Conservation (phyloP, 2,329 filamentous ascomycete genomes). For the Gliomastix tumulicola region DNA sequence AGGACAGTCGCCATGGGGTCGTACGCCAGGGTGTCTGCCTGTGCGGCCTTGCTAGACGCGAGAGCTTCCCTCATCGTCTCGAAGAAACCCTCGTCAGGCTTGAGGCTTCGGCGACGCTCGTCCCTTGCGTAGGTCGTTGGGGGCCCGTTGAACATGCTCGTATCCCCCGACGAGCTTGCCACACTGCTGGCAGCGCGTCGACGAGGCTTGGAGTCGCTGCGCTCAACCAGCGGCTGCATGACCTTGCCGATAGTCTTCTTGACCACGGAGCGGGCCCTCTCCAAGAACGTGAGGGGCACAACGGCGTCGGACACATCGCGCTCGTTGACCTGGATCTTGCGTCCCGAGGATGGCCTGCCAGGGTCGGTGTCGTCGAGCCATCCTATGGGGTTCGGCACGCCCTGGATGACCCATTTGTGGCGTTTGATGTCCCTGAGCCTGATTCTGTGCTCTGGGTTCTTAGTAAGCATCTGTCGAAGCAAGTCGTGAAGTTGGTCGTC, state of each 20-base stretch:
- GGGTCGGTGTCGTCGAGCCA: constrained; percentile 98
- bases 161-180: constrained; percentile 55
- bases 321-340: constrained; percentile 86
- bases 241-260: constrained; percentile 61
- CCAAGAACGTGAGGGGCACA: constrained; percentile 79
- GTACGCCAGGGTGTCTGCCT: constrained; percentile 13
- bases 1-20: constrained; percentile 32
- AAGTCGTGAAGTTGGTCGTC: constrained; percentile 76
- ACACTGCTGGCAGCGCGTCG: constrained; percentile 54
- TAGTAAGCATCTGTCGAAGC: constrained; percentile 70
- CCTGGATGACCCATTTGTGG: constrained; percentile 83
- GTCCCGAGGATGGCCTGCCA: constrained; percentile 66
- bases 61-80: constrained; percentile 25
- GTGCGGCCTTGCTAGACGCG: constrained; percentile 3
- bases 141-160: constrained; percentile 30
- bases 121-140: constrained; percentile 43
- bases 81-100: constrained; percentile 48
- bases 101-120: constrained; percentile 44
- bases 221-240: constrained; percentile 52
- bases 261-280: constrained; percentile 74
- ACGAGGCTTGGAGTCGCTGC: constrained; percentile 46
- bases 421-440: constrained; percentile 87
- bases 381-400: constrained; percentile 62
- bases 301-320: constrained; percentile 87
- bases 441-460: constrained; percentile 85